phyloP scores from a whole-genome alignment of 768 basidiomycete genomes.

The Naganishia onofrii region DNA sequence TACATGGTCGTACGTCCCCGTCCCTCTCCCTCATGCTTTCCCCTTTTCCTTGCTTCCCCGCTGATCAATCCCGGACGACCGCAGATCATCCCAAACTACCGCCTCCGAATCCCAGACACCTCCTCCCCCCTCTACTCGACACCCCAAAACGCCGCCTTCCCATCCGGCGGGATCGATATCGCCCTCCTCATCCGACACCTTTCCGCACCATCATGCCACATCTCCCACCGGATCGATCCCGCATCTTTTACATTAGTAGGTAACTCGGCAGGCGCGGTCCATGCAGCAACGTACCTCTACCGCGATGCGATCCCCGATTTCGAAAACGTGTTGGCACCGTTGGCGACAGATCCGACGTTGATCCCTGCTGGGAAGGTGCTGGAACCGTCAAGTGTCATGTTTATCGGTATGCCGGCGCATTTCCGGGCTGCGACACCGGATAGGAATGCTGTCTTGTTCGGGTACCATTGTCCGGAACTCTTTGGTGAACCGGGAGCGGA shows the following conservation, averaged over 20 bases:
- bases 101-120: constrained; percentile 15
- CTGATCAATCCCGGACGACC: background rate
- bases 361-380: background rate
- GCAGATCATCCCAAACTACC: constrained; percentile 30
- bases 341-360: constrained; percentile 5
- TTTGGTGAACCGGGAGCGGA: background rate
- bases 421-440: constrained; percentile 10
- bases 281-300: constrained; percentile 26
- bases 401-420: constrained; percentile 24
- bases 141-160: constrained; percentile 19
- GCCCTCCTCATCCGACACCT: constrained; percentile 6
- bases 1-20: constrained; percentile 9
- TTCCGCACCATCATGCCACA: constrained; percentile 8
- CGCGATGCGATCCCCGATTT: constrained; percentile 10
- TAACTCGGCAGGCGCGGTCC: constrained; percentile 24
- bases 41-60: background rate
- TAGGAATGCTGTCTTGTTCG: constrained; percentile 4
- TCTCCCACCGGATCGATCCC: background rate
- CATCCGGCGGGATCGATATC: constrained; percentile 26
- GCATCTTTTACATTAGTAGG: background rate
- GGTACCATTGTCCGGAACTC: constrained; percentile 23
- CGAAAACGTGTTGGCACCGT: background rate
- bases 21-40: background rate
- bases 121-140: constrained; percentile 4
- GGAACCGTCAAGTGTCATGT: background rate